Conservation (phyloP, 1,284 basidiomycete species). For the Ganoderma resinaceum region DNA sequence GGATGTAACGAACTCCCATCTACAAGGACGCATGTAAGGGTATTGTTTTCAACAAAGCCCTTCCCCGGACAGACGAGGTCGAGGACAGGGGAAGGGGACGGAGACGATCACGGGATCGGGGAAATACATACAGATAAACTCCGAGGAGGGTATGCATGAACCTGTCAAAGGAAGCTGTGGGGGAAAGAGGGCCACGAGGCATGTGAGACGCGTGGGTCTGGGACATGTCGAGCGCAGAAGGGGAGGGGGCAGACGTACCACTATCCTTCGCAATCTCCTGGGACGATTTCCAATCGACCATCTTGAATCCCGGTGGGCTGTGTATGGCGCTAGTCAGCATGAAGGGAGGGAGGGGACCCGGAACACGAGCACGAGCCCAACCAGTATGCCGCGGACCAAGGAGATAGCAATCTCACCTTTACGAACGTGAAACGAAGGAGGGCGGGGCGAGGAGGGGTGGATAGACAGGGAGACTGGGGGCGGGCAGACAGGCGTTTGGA, state of each 20-base stretch:
- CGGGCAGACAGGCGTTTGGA: not conserved
- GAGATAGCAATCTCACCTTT: not conserved
- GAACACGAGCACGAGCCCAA: too few species aligned
- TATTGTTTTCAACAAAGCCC: not conserved
- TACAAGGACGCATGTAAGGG: slow-evolving; percentile 17
- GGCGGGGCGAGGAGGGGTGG: too few species aligned
- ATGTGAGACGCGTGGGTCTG: slow-evolving; percentile 6
- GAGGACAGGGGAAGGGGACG: not conserved
- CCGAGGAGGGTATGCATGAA: slow-evolving; percentile 75
- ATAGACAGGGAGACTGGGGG: not conserved
- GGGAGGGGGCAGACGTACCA: slow-evolving; percentile 45
- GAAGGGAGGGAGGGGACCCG: not conserved
- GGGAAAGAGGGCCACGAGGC: slow-evolving; percentile 8
- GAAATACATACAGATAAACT: slow-evolving; percentile 62
- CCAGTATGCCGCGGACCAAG: not conserved
- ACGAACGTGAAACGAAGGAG: not conserved
- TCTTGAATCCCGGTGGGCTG: slow-evolving; percentile 9
- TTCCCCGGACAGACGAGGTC: not conserved
- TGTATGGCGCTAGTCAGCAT: slow-evolving; percentile 2
- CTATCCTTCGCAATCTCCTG: slow-evolving; percentile 57
- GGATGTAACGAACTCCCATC: slow-evolving; percentile 58
- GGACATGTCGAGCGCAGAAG: slow-evolving; percentile 1
- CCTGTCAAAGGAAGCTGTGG: slow-evolving; percentile 62
- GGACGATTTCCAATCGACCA: slow-evolving; percentile 53
- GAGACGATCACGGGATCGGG: not conserved